A percentile compares a stretch with the other conserved stretches of the same genome.
These are phyloP conservation scores for Cadophora sp. DNA, from an alignment of 2,329 filamentous ascomycete genomes.

Conservation along the genomic window DNA sequence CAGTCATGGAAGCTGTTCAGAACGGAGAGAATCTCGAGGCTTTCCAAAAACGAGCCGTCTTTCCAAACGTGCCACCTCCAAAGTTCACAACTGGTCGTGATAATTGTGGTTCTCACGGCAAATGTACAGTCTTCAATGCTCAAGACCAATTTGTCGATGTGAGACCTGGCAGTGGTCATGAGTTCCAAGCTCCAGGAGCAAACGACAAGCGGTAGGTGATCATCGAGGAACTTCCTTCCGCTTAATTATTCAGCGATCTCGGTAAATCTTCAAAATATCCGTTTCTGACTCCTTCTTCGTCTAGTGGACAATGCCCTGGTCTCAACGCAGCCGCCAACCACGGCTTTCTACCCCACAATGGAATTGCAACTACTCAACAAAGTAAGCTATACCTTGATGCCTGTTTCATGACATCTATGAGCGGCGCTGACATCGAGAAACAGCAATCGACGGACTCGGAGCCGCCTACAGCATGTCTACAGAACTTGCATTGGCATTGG, in stretches of 20 bases:
- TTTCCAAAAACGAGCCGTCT: conserved; percentile 7
- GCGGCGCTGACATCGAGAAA: not conserved
- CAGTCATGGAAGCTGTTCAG: conserved; percentile 4
- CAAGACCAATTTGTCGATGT: conserved; percentile 12
- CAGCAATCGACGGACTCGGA: conserved; percentile 9
- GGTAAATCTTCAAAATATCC: not conserved
- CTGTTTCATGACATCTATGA: not conserved
- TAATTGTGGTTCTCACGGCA: conserved; percentile 2
- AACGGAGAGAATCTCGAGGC: not conserved
- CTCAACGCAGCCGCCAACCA: conserved; percentile 10
- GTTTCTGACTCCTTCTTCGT: not conserved
- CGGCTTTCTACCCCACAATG: conserved; percentile 4
- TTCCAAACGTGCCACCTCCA: not conserved
- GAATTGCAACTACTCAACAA: not conserved
- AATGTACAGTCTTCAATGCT: conserved; percentile 6
- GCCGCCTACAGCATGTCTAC: not conserved
- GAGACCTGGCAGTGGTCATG: not conserved
- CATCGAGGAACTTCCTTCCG: not conserved
- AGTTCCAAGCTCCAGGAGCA: not conserved
- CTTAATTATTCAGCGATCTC: not conserved
- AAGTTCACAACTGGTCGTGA: conserved; percentile 6
- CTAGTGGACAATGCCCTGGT: conserved; percentile 9
- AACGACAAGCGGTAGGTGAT: not conserved
- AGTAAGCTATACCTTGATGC: not conserved
- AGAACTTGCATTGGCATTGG: conserved; percentile 1